Evolutionary conservation across 768 basidiomycete species (phyloP), one percentile per base, ranked within the genome.

Genomic region (Boletus barrowsii): DNA sequence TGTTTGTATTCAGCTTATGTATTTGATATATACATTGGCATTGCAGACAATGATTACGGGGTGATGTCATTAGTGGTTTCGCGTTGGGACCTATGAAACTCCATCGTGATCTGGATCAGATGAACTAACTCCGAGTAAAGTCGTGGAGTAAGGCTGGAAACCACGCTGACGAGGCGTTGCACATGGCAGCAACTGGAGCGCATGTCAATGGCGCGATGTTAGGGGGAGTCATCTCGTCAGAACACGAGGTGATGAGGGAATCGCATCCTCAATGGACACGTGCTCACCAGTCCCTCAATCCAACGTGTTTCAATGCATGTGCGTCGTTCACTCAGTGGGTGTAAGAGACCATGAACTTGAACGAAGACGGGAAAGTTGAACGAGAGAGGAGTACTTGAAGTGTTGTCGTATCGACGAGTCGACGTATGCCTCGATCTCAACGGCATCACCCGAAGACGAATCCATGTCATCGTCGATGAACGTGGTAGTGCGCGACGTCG

Each of bases 171-270:
- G 73, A 69, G 2, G 79, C 60, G 60, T 84, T 76, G 57, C 84
- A 86, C 81, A 83, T 79, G 3, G 79, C 83, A 26, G 70, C 63
- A 2, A 79, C 76, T 5, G 74, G 69, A 1, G 74, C 61, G 8
- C 68, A 68, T 1, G 77, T 79, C 57, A 78, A 68, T 1, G 83
- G 83, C 26, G 79, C 62, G 49, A 86, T 68, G 58, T 82, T 39
- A 36, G 29, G 48, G 47, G 24, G n/a, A 35, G 33, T 35, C 22
- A n/a, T 37, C 35, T 17, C 35, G 20, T 36, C 15, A 37, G 15
- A 24, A 36, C 45, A 47, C 46, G 35, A 47, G 46, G 15, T 17
- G 46, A 33, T 46, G 44, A 14, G 14, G 33, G 33, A 14, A 10
- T 35, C 14, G 2, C 13, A 6, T 33, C 14, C 33, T 11, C 10